Evolutionary conservation across 495 filamentous ascomycete species (phyloP), one percentile per base, ranked within the genome.

Genomic region (Hypoxylon lienhwacheense): DNA sequence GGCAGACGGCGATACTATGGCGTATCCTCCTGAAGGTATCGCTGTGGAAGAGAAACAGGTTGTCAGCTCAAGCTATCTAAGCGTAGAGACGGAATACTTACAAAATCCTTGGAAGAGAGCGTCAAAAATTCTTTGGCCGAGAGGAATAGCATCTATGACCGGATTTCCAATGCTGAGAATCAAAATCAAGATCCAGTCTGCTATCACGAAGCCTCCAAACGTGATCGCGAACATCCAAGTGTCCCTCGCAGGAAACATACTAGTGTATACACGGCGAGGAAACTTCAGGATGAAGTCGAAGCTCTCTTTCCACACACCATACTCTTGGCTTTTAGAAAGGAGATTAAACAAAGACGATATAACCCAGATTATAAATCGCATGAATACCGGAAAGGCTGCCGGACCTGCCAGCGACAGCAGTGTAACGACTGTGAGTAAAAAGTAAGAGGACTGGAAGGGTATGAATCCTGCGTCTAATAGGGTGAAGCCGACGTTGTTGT

Each of bases 401-500:
- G 90, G 90, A 12, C 88, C 88, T 2, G 86, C 84, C 21, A 91
- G 72, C 53, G 90, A 89, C 36, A 91, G 63, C 12, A 88, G 66
- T 31, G 77, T 76, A 76, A 89, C 84, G 2, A 83, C 85, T n/a
- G 88, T 65, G 1, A 92, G 71, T 8, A 85, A 74, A 55, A 88
- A 90, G 59, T 76, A 66, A 6, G 75, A 75, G 2, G 63, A 69
- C 63, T 85, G 78, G 60, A 83, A 85, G 5, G 82, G 78, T 12
- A 77, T 73, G 77, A 90, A 89, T 40, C 90, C 90, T 7, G 80
- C 76, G 62, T 90, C 87, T 37, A 91, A 67, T 31, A 91, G 77
- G n/a, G 78, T 81, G 85, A 91, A 89, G 28, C 88, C 88, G 11
- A 81, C 86, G 58, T 91, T 91, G 49, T 86, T 88, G 64, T 91